Percentiles rank a stretch among this genome's conserved stretches.
phyloP scores from a whole-genome alignment of 306 rosid genomes.

The Cucurbita moschata region DNA sequence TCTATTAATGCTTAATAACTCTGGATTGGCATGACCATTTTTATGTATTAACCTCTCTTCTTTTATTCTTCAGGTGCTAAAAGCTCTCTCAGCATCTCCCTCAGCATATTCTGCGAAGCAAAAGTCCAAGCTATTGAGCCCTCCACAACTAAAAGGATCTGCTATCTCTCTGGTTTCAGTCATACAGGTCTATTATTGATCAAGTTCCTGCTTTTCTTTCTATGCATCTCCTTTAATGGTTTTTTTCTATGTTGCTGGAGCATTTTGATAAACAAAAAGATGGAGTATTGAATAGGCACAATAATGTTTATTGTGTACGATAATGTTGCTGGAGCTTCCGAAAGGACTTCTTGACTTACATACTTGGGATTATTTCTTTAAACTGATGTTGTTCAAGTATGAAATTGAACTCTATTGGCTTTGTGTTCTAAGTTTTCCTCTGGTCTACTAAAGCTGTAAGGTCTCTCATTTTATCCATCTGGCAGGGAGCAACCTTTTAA shows the following conservation, averaged over 20 bases:
- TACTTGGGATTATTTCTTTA: background rate
- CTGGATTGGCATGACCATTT: conserved; percentile 5
- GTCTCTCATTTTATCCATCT: background rate
- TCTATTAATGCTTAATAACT: background rate
- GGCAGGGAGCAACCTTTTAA: background rate
- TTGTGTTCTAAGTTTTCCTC: background rate
- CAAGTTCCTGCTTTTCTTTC: background rate
- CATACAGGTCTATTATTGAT: conserved; percentile 40
- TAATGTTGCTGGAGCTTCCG: no score
- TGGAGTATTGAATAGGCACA: background rate
- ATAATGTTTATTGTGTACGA: background rate
- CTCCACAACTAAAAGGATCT: conserved; percentile 85
- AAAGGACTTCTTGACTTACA: background rate
- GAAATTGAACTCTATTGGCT: background rate
- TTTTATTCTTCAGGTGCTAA: conserved; percentile 48
- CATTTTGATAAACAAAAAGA: background rate
- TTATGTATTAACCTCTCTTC: background rate
- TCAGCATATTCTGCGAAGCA: conserved; percentile 87
- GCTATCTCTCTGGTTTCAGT: conserved; percentile 74
- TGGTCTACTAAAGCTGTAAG: background rate
- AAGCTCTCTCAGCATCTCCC: conserved; percentile 81
- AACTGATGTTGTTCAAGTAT: background rate
- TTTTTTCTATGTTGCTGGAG: background rate
- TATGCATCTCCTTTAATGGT: background rate
- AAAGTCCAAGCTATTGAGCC: conserved; percentile 61